Base-by-base conservation (phyloP, 192 early-diverging fungal species). In the Coemansia sp. region DNA sequence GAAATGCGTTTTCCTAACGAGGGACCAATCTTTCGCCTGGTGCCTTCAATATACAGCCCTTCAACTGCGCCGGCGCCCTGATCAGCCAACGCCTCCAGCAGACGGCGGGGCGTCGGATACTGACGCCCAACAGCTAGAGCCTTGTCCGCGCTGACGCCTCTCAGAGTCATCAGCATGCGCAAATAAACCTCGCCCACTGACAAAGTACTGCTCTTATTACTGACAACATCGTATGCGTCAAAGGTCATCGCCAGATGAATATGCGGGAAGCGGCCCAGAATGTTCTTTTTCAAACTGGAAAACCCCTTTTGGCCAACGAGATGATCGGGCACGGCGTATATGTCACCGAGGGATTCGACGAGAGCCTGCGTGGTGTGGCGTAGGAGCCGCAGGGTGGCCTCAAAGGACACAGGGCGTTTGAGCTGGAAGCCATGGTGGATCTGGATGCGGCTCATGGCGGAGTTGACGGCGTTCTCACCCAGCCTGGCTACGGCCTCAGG, bases 141-240 rank as follows among this genome's bases (percentile, higher is more conserved):
- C 68, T 95, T 95, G 61, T 98, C 93, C 0, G 71, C 80, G 56
- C 88, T 90, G 18, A 98, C 65, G 19, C 95, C 95, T 42, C 84
- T 82, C 44, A 94, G 69, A 1, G 86, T 85, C 88, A 93, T 86
- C 23, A 99, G 78, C 84, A 96, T 91, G 42, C 87, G 80, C 38
- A 87, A 69, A 74, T 91, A 95, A 3, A 91, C 71, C 48, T 96
- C 93, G 18, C 83, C 75, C 2, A 91, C 80, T 0, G 80, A 81
- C n/a, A 91, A 64, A 3, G 85, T 70, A 15, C 81, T 82, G 8
- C 83, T 86, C 72, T 98, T 98, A 61, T 74, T 79, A 56, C 89
- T 93, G 4, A 93, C 72, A 4, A 64, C 60, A 7, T 65, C 66
- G 50, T 90, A 96, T 4, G 83, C 69, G 6, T 73, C 69, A 76